Base-by-base conservation (phyloP, 805 yeast genomes). In the Danielozyma ontarioensis region DNA sequence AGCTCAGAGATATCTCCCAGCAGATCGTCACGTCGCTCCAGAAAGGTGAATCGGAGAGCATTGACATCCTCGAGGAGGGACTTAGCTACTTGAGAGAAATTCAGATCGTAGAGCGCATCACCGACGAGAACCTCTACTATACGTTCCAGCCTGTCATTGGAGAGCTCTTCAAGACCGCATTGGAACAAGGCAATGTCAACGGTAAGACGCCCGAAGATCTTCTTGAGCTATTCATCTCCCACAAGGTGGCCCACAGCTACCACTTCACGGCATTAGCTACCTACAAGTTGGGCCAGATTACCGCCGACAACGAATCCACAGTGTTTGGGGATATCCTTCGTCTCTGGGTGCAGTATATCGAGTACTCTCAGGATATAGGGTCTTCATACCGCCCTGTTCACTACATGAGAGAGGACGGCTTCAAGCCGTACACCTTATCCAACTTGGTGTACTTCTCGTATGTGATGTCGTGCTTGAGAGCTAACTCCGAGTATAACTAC, bases 11-110 rank as follows among this genome's bases (percentile, higher is more conserved):
- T 36, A 59, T 66, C 24, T 40, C 57, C 11, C 41, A 42, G 8
- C 70, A 64, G 40, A 51, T 66, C 28, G 34, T 39, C 7, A 36
- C 39, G 4, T 48, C 64, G 1, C 52, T 59, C 19, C 39, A 45
- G 13, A 36, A 48, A 32, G 34, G 5, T 16, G 44, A 4, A 31
- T 35, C 12, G 25, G 72, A 64, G 32, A 44, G 59, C 13, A 36
- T 54, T 17, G 65, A 58, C 21, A 64, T 66, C 29, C 54, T 63
- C 32, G 66, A 63, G 28, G 71, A 66, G 41, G 71, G 70, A 2
- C 43, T 64, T 19, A 38, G 57, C 17, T 66, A 60, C 41, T 48
- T 66, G 36, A 45, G 68, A 25, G 65, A 63, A 29, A 50, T 64
- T 34, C 68, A 64, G 41, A 45, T 27, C 5, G 46, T 50, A 1